Conservation (phyloP, 2,329 filamentous ascomycete genomes). For the Xylariaceae sp. region DNA sequence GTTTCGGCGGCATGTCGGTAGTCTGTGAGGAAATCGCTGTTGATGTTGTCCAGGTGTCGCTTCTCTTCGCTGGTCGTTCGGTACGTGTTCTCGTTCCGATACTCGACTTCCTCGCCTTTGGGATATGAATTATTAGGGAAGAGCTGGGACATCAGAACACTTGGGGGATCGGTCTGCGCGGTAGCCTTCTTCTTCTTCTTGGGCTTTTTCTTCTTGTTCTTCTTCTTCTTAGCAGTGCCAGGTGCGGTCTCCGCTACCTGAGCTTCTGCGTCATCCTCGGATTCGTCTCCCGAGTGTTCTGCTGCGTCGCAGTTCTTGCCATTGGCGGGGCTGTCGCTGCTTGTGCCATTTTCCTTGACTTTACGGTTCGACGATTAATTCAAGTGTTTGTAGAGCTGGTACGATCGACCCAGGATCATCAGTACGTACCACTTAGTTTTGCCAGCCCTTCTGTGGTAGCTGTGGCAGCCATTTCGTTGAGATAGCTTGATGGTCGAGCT, state of each 20-base stretch:
- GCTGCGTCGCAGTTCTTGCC: slow-evolving; percentile 26
- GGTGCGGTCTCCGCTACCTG: slow-evolving; percentile 31
- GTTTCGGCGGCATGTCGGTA: slow-evolving; percentile 83
- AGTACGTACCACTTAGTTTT: slow-evolving; percentile 35
- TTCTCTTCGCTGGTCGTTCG: slow-evolving; percentile 83
- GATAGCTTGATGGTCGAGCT: too few relatives aligned
- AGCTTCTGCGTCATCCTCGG: slow-evolving; percentile 50
- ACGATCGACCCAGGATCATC: too few relatives aligned
- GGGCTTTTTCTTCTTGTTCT: slow-evolving; percentile 78
- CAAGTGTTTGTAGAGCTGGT: slow-evolving; percentile 3
- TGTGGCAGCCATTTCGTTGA: slow-evolving; percentile 36
- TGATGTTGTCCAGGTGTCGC: slow-evolving; percentile 74
- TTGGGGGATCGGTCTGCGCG: slow-evolving; percentile 71
- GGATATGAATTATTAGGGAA: slow-evolving; percentile 72
- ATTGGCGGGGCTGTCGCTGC: background rate
- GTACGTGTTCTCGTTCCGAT: slow-evolving; percentile 70
- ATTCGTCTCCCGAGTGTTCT: slow-evolving; percentile 44
- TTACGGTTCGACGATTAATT: slow-evolving; percentile 7
- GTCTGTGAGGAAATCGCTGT: slow-evolving; percentile 73
- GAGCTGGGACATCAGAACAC: slow-evolving; percentile 67
- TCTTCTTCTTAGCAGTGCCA: slow-evolving; percentile 57
- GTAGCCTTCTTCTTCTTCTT: slow-evolving; percentile 67
- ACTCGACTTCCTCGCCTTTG: slow-evolving; percentile 73
- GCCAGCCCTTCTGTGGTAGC: slow-evolving; percentile 35
- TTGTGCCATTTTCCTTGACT: slow-evolving; percentile 37